A percentile compares a stretch with the other conserved stretches of the same genome.
phyloP scores from a whole-genome alignment of 192 early-diverging fungal genomes.

The Backusella morwellensis region DNA sequence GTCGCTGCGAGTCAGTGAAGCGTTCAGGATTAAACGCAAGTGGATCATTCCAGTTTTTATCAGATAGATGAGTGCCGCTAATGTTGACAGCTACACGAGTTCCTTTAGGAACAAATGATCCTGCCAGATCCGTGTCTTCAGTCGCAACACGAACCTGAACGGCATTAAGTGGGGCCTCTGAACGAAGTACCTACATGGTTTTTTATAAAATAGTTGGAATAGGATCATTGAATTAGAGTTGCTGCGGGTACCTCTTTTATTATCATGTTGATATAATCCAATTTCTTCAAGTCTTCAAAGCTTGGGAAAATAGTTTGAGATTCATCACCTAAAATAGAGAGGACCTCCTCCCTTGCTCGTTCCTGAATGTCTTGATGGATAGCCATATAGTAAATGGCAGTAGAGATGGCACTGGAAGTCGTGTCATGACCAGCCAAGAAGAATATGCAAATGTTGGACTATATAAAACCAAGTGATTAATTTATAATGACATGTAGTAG shows the following conservation, averaged over 20 bases:
- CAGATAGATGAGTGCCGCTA: slow-evolving; percentile 10
- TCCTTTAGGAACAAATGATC: slow-evolving; percentile 20
- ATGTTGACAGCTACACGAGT: slow-evolving; percentile 9
- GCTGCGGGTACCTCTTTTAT: slow-evolving; percentile 11
- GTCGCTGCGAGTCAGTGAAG: slow-evolving; percentile 5
- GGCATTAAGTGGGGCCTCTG: neutral
- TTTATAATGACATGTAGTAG: neutral
- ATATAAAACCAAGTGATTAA: slow-evolving; percentile 16
- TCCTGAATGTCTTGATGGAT: slow-evolving; percentile 27
- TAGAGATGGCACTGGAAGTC: slow-evolving; percentile 24
- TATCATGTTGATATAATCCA: slow-evolving; percentile 17
- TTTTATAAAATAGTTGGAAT: neutral
- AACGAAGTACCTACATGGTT: slow-evolving; percentile 9
- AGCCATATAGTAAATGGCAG: slow-evolving; percentile 46
- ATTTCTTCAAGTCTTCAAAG: neutral
- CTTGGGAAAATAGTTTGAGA: neutral
- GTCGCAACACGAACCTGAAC: neutral
- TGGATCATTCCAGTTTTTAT: slow-evolving; percentile 10
- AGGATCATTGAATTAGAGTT: neutral
- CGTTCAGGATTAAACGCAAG: slow-evolving; percentile 20
- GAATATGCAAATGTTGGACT: neutral
- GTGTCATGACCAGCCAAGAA: slow-evolving; percentile 19
- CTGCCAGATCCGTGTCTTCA: slow-evolving; percentile 1
- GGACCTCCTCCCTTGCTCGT: slow-evolving; percentile 16
- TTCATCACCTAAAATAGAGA: slow-evolving; percentile 18